A percentile compares a stretch with the other conserved stretches of the same genome.
Evolutionary conservation across 1,284 basidiomycete species (phyloP).

Genomic region (Apiotrichum montevideense): DNA sequence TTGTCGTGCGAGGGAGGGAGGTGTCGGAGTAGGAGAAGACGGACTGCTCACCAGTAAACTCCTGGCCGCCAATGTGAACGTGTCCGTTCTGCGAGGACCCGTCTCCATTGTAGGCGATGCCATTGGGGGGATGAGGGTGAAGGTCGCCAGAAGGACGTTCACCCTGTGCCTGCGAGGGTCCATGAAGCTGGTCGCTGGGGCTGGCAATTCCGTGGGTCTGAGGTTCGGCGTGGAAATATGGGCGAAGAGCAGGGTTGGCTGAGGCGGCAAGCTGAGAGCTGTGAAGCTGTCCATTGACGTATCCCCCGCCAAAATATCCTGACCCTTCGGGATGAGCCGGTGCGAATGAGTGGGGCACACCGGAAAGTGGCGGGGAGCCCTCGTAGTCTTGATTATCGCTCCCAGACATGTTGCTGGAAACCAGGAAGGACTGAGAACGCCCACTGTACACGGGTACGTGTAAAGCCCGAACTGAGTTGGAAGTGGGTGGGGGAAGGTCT

Average conservation of each 20-base stretch:
- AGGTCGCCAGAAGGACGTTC: conserved; percentile 3
- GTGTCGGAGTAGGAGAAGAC: conserved; percentile 17
- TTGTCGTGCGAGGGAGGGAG: conserved; percentile 12
- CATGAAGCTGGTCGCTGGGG: conserved; percentile 1
- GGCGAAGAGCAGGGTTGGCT: conserved; percentile 4
- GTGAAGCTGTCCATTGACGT: conserved; percentile 18
- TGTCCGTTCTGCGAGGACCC: conserved; percentile 4
- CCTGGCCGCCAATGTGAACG: conserved; percentile 1
- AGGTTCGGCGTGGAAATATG: conserved; percentile 14
- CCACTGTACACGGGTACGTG: conserved; percentile 13
- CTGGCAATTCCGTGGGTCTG: conserved; percentile 4
- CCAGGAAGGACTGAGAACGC: conserved; percentile 11
- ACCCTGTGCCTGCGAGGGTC: not conserved
- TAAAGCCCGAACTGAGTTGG: conserved; percentile 18
- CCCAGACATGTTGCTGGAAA: conserved; percentile 6
- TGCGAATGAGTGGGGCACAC: conserved; percentile 33
- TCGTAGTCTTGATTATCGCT: conserved; percentile 23
- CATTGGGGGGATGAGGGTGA: conserved; percentile 1
- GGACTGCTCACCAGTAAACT: conserved; percentile 6
- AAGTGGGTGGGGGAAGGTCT: conserved; percentile 29
- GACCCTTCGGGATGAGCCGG: conserved; percentile 37
- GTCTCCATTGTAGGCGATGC: conserved; percentile 3
- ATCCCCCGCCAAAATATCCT: conserved; percentile 33
- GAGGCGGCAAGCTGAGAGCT: conserved; percentile 11
- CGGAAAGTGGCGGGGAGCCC: conserved; percentile 14